Evolutionary conservation across 345 rosid genomes (phyloP).

Genomic region (Eucalyptus sideroxylon): DNA sequence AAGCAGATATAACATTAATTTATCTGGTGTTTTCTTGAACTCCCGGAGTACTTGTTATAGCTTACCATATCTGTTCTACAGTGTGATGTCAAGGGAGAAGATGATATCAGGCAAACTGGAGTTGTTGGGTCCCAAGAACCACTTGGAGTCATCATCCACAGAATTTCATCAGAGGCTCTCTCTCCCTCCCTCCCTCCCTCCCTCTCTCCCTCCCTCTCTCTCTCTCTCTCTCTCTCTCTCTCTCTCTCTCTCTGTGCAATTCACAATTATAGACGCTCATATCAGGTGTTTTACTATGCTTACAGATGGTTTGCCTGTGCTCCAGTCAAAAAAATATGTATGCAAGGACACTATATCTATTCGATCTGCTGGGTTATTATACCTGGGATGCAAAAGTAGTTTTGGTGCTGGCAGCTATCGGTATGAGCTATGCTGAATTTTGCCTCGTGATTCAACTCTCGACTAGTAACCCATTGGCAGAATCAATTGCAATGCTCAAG

Average conservation of each 20-base stretch:
- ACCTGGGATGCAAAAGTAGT: conserved; percentile 72
- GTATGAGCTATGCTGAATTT: conserved; percentile 46
- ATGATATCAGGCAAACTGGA: conserved; percentile 17
- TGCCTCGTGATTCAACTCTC: conserved; percentile 38
- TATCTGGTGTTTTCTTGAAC: not conserved
- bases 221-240: not conserved
- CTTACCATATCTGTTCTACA: not conserved
- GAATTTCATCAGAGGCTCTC: not conserved
- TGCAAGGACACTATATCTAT: conserved; percentile 32
- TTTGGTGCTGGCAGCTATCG: conserved; percentile 58
- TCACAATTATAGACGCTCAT: not conserved
- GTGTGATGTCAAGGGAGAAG: not conserved
- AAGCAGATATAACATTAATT: not conserved
- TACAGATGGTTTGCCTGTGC: conserved; percentile 42
- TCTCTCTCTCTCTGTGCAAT: not conserved
- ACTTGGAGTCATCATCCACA: conserved; percentile 23
- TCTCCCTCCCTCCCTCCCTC: not conserved
- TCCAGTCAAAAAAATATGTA: conserved; percentile 22
- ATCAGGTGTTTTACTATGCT: not conserved
- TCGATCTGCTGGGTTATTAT: conserved; percentile 46
- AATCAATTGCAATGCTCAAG: conserved; percentile 40
- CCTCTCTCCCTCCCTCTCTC: not conserved
- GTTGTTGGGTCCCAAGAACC: conserved; percentile 27
- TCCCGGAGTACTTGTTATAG: not conserved
- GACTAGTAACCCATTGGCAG: conserved; percentile 37